Conservation (phyloP, 2,329 filamentous ascomycete genomes). For the Diaporthe citriasiana region DNA sequence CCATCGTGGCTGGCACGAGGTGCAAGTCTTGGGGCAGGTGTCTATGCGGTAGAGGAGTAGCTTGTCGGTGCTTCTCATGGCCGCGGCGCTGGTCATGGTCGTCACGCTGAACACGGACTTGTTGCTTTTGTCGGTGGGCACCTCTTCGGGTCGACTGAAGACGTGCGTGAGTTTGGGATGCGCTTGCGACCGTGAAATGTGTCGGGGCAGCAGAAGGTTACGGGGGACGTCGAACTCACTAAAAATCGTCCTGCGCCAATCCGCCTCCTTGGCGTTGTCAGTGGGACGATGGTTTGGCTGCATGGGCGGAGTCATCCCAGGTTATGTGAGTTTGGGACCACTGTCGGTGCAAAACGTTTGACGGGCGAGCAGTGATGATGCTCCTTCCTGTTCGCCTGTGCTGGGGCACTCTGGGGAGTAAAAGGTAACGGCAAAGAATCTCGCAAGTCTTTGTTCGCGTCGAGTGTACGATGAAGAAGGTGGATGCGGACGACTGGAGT, state of each 20-base stretch:
- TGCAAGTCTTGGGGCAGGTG: neutral
- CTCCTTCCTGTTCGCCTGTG: neutral
- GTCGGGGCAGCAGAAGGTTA: no score
- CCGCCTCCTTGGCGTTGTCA: no score
- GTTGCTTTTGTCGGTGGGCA: no score
- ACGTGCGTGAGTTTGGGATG: no score
- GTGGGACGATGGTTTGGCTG: no score
- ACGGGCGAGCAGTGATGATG: neutral
- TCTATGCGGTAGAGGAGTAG: constrained; percentile 9
- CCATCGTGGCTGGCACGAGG: constrained; percentile 2
- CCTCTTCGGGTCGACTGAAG: no score
- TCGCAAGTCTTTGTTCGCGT: no score
- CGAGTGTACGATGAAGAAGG: neutral
- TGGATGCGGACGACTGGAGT: neutral
- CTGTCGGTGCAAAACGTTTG: neutral
- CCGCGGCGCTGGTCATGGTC: neutral
- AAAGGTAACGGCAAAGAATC: neutral
- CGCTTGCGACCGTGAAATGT: no score
- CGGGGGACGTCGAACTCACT: no score
- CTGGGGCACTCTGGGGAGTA: no score
- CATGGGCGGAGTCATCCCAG: neutral
- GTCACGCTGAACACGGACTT: neutral
- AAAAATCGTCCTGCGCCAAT: no score
- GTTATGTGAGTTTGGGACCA: neutral
- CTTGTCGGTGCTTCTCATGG: constrained; percentile 1